These are phyloP conservation scores for Acanthamoeba lenticulata DNA, from an alignment of 208 protist genomes.

Conservation along the genomic window DNA sequence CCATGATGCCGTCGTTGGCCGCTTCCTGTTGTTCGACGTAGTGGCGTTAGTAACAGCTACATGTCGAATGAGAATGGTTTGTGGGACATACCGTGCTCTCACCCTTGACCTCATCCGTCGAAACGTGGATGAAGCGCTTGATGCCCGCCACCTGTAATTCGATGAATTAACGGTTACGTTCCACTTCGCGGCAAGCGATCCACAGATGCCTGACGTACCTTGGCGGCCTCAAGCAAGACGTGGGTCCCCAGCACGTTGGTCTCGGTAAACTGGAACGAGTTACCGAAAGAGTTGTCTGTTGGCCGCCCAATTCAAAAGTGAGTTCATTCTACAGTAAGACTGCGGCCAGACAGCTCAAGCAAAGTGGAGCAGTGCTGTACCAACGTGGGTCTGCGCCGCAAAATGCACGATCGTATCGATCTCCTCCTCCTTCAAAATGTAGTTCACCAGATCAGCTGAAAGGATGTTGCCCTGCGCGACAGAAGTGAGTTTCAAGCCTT, in stretches of 20 bases:
- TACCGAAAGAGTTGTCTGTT: slow-evolving; percentile 92
- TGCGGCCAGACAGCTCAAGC: neutral
- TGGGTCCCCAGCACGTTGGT: slow-evolving; percentile 96
- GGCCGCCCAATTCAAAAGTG: neutral
- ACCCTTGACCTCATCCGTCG: slow-evolving; percentile 97
- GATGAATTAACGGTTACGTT: neutral
- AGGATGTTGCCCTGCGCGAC: slow-evolving; percentile 86
- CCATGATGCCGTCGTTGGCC: slow-evolving; percentile 85
- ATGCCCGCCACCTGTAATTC: slow-evolving; percentile 75
- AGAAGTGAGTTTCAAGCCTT: too few species aligned
- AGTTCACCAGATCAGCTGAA: slow-evolving; percentile 85
- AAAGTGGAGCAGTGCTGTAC: neutral
- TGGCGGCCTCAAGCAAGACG: slow-evolving; percentile 90
- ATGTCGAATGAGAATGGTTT: neutral
- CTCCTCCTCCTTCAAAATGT: slow-evolving; percentile 85
- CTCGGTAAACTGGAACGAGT: slow-evolving; percentile 92
- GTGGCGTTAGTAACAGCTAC: neutral
- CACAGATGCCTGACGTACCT: neutral
- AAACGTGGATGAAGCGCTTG: slow-evolving; percentile 94
- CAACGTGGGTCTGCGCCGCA: slow-evolving; percentile 95
- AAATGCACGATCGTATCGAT: slow-evolving; percentile 96
- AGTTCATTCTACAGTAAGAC: neutral
- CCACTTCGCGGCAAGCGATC: neutral
- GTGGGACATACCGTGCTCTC: slow-evolving; percentile 71
- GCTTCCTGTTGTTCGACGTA: neutral